Evolutionary conservation across 139 green algal species (phyloP), one percentile per base, ranked within the genome.

Genomic region (Coelastrella sp.): DNA sequence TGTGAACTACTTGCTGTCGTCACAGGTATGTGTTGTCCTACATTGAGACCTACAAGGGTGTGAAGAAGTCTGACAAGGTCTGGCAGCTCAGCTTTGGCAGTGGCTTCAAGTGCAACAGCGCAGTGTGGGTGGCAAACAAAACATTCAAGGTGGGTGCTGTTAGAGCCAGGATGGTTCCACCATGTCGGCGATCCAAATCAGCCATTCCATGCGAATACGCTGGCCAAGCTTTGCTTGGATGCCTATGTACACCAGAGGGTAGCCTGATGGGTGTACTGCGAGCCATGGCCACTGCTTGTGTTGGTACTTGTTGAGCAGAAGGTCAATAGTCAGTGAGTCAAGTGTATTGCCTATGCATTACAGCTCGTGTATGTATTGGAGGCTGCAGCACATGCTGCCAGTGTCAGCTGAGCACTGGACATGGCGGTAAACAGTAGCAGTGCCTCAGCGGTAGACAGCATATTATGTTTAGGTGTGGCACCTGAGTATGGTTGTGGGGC

Each of bases 91-190:
- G 86, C 51, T 98, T 98, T 90, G 96, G 96, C 79, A 94, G 85
- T 19, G 96, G 96, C 60, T 98, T 98, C 91, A 98, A 98, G 93
- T 98, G 94, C 93, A 98, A 98, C 93, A 95, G 89, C 81, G 94
- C 94, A 5, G 96, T 98, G 30, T 98, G 95, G 95, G 83, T 86
- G 8, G 92, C 94, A 5, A 85, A 94, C 82, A 79, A 66, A 50
- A 34, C 48, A 19, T 80, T 80, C 72, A 80, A 80, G 72, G 72
- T 80, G 62, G 25, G 32, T 71, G 11, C 25, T 71, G 62, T 41
- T 6, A 40, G 7, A 21, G 27, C 17, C 40, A 15, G 40, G 5
- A 71, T 40, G 62, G 23, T 27, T 21, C n/a, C 5, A 38, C 62
- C 25, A 40, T 17, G 9, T 71, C n/a, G 6, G 7, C 23, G 7